Base-by-base conservation (phyloP, 2,329 filamentous ascomycete species). In the Fusarium nelsonii region DNA sequence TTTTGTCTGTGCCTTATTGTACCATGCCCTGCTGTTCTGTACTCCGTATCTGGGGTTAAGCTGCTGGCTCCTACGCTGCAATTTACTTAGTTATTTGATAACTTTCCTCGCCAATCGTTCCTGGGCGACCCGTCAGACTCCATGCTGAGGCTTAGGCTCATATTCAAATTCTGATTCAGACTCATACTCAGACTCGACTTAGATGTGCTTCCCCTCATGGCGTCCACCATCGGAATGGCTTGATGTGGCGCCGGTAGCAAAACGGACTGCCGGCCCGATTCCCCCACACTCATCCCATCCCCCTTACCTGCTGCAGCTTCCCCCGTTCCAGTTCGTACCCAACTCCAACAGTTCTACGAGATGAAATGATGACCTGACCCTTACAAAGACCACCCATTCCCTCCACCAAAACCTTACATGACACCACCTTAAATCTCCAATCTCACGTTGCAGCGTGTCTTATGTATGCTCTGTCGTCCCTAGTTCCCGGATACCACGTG, bases 191-290 rank as follows among this genome's bases (percentile, higher is more conserved):
- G 32, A 18, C 37, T 45, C 32, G 32, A 18, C 37, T 53, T 26
- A 18, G 15, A 39, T 32, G 46, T 36, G 34, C 40, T 55, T 26
- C 39, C 37, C 58, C 52, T 60, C 48, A 70, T 70, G 40, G 54
- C 56, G 64, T 69, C 63, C 66, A 63, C 65, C 61, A 48, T 67
- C 72, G 72, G 72, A 72, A 71, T 62, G 49, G 54, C 40, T 46
- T 60, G 50, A 37, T 66, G 72, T 74, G 70, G 72, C 69, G 70
- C 72, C 72, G 72, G 66, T 44, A 63, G 44, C 41, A 32, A 48
- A 56, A 63, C 72, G 72, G 72, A 51, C 48, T 56, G 34, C 59
- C 72, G 72, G 72, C 43, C 72, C 72, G 72, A 74, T 71, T 74
- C 71, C 70, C 72, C 68, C 68, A 71, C 72, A 74, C 67, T 72